Evolutionary conservation across 2,329 filamentous ascomycete species (phyloP), one percentile per base, ranked within the genome.

Genomic region (Aplosporella prunicola): DNA sequence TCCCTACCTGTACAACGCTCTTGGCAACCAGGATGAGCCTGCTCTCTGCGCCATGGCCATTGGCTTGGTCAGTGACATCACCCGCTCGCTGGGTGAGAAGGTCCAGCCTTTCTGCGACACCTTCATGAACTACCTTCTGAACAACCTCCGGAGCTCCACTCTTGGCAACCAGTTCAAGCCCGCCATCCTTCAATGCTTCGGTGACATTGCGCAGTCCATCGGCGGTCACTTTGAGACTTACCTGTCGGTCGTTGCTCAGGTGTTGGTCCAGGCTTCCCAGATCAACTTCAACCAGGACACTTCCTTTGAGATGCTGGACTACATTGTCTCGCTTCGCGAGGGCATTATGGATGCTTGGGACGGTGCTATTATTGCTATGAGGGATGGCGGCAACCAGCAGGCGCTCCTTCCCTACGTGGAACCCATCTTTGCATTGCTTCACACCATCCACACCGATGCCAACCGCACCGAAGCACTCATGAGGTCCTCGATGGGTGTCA

Each of bases 301-400:
- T 42, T 83, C 82, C 34, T 91, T 88, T 51, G 91, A 98, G 64
- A 93, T 96, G 82, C 80, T 88, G 41, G 89, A 96, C 63, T 98
- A 98, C 58, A 81, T 98, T 50, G 77, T 93, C 46, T 94, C 88
- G 14, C 74, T 98, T 32, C 81, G 91, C 37, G 93, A 98, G 58
- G 91, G 89, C 50, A 96, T 98, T 49, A 94, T 96, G 81, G 91
- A 98, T 70, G 91, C 91, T 22, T 98, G 93, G 88, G 87, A 88
- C 52, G 91, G 91, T 48, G 91, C 94, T 48, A 87, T 98, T 56
- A 79, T 89, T 59, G 87, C 91, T 36, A 87, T 96, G 81, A 93
- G 91, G 69, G 66, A 72, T 35, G 84, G 80, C 53, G 69, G 68
- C 53, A 89, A 89, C 69, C 78, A 80, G 82, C 62, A 61, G 77